Conservation (phyloP, 352 stramenopile genomes). For the Pythium myriotylum region DNA sequence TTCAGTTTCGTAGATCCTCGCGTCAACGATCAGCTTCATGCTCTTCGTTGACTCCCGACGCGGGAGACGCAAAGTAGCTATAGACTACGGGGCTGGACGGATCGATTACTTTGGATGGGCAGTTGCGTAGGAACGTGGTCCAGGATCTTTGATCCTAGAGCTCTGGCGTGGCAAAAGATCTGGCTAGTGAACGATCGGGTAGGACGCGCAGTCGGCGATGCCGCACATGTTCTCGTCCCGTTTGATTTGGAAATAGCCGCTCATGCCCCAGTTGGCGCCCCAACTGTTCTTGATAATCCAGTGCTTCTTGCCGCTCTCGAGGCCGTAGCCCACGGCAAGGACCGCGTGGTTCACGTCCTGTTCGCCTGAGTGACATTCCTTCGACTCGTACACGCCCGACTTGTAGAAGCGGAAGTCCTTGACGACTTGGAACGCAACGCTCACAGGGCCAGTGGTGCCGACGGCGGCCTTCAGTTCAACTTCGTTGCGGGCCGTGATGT, state of each 20-base stretch:
- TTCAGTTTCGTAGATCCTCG: too few relatives aligned
- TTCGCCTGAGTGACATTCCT: constrained; percentile 77
- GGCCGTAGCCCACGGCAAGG: constrained; percentile 96
- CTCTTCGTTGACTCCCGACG: too few relatives aligned
- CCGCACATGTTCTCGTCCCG: constrained; percentile 92
- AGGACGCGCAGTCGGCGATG: constrained; percentile 85
- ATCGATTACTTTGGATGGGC: too few relatives aligned
- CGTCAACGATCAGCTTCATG: too few relatives aligned
- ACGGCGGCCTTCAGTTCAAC: constrained; percentile 73
- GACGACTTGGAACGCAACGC: constrained; percentile 87
- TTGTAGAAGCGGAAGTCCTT: constrained; percentile 91
- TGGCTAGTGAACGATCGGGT: constrained; percentile 61
- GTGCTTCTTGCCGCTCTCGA: constrained; percentile 86
- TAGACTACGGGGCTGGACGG: too few relatives aligned
- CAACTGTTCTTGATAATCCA: constrained; percentile 99
- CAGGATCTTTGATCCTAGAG: too few relatives aligned
- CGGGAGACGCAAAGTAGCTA: too few relatives aligned
- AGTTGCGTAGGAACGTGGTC: too few relatives aligned
- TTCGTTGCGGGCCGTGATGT: constrained; percentile 85
- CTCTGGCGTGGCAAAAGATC: too few relatives aligned
- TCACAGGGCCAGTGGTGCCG: constrained; percentile 68
- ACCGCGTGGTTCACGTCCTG: constrained; percentile 93
- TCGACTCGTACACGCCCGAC: constrained; percentile 86
- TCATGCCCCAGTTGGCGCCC: constrained; percentile 91
- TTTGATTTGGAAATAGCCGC: constrained; percentile 96